Base-by-base conservation (phyloP, 106 monocot species). In the Dendrobium nobile region DNA sequence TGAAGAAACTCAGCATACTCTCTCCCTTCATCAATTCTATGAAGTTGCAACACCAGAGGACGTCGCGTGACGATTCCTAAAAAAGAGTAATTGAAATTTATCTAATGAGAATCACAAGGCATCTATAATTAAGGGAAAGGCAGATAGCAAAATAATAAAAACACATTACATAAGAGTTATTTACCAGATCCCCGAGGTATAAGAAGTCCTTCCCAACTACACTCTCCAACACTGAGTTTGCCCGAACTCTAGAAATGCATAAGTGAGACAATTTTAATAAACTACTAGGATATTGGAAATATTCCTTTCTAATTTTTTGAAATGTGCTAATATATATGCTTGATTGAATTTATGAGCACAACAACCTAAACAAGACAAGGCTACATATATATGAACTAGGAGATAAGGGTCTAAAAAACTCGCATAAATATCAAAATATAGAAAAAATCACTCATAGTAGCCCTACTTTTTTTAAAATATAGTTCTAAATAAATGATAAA, bases 1-100 rank as follows among this genome's bases (percentile, higher is more conserved):
- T 89, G 91, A 41, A 92, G 67, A 78, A 92, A 92, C 65, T 92
- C 91, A 55, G 87, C 89, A 72, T 89, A 92, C 54, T 92, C 91
- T 78, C 83, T 79, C 73, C 83, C 83, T 80, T 80, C 91, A 70
- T 89, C 87, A 54, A 87, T 89, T 73, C 85, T 92, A 56, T 87
- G 91, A 55, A 92, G 91, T 59, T 92, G 91, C 85, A 92, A 68
- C 17, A 92, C 91, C 54, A 92, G 83, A 22, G 91, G 91, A 1
- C 91, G 88, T 7, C 91, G 80, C 22, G 91, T 92, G 48, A 92
- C 91, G 80, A 92, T 92, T 10, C 91, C 91, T 87, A 77, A 20
- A 54, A 78, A 47, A 65, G 79, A 43, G 44, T 28, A 81, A 18
- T 59, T 5, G 48, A 22, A 56, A 17, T 41, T 18, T 72, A n/a